Evolutionary conservation across 805 yeast genomes (phyloP).

Genomic region (Zygosaccharomyces gambellarensis): DNA sequence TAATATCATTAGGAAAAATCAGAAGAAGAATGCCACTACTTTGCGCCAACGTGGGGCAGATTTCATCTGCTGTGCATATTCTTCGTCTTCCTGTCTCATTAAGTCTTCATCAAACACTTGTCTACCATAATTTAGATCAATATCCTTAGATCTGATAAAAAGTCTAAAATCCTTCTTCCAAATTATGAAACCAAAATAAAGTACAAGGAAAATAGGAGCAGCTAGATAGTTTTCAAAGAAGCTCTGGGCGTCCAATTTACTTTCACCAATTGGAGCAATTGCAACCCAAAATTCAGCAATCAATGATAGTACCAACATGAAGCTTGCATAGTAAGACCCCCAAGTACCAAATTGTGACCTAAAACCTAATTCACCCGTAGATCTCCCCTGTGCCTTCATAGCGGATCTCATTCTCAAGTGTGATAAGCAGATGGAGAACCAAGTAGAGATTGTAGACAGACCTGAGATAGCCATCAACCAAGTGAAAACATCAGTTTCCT

Average conservation of each 20-base stretch:
- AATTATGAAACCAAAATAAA: constrained; percentile 43
- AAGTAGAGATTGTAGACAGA: constrained; percentile 56
- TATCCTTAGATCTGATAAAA: constrained; percentile 30
- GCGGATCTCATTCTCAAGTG: constrained; percentile 59
- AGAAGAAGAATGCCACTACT: constrained; percentile 34
- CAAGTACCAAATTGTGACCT: constrained; percentile 46
- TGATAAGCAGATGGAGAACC: constrained; percentile 53
- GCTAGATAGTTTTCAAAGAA: constrained; percentile 47
- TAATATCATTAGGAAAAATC: not conserved
- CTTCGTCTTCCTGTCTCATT: constrained; percentile 33
- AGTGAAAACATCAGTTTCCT: constrained; percentile 53
- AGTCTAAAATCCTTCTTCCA: constrained; percentile 44
- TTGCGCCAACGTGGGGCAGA: constrained; percentile 29
- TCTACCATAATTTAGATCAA: constrained; percentile 32
- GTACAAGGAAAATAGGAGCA: constrained; percentile 41
- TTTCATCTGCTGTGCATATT: constrained; percentile 26
- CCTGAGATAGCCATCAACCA: constrained; percentile 65
- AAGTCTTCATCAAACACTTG: constrained; percentile 33
- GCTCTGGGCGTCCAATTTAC: constrained; percentile 36
- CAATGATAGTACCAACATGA: constrained; percentile 46
- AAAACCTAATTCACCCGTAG: constrained; percentile 49
- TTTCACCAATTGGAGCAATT: constrained; percentile 46
- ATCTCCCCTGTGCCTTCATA: constrained; percentile 49
- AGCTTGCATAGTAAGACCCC: constrained; percentile 50
- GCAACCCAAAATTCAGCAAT: constrained; percentile 66